Conservation (phyloP, 2,329 filamentous ascomycete species). For the Elsinoe arachidis region DNA sequence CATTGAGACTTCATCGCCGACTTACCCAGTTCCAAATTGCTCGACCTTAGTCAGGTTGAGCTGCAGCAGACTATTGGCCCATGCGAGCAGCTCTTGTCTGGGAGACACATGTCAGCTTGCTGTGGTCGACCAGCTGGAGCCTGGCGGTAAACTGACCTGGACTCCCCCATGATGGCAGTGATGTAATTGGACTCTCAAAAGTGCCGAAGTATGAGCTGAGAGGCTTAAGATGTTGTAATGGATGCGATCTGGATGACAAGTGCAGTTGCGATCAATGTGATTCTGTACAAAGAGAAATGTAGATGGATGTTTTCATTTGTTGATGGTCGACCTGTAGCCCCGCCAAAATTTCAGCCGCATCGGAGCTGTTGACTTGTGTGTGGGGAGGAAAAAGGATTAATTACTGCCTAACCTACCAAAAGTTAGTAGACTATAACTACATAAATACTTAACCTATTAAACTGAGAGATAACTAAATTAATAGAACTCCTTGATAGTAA, state of each 20-base stretch:
- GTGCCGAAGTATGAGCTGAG: no score
- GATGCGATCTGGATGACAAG: no score
- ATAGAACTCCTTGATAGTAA: no score
- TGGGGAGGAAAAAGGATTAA: no score
- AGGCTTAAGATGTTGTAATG: no score
- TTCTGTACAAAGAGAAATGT: neutral
- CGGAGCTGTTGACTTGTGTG: no score
- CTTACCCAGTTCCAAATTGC: conserved; percentile 95
- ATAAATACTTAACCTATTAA: no score
- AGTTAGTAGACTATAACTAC: no score
- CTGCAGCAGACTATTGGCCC: conserved; percentile 95
- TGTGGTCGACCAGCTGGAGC: neutral
- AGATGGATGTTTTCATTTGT: conserved; percentile 8
- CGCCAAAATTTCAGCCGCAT: conserved; percentile 4
- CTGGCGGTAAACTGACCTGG: conserved; percentile 15
- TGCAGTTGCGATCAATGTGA: neutral
- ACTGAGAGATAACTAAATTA: no score
- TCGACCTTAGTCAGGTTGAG: conserved; percentile 98
- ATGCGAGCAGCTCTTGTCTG: conserved; percentile 92
- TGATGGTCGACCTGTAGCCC: neutral
- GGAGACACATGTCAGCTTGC: conserved; percentile 8
- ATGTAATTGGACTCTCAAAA: neutral
- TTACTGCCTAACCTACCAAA: no score
- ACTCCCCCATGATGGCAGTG: conserved; percentile 18
- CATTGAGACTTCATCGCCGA: conserved; percentile 1